phyloP scores from a whole-genome alignment of 768 basidiomycete species.

The Russula virescens region DNA sequence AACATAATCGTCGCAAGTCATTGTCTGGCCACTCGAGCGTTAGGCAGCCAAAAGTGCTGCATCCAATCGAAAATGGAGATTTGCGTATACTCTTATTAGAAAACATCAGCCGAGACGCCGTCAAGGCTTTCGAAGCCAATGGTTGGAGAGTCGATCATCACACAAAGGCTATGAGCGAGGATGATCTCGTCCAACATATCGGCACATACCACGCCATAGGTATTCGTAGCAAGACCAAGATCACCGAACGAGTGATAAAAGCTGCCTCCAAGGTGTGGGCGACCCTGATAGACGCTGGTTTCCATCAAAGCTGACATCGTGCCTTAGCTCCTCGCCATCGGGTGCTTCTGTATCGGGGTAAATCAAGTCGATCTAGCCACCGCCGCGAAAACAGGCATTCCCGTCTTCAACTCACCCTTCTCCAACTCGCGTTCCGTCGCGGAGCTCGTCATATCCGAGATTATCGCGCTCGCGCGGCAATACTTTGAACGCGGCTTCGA shows the following conservation, averaged over 20 bases:
- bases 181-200: constrained; percentile 82
- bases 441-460: constrained; percentile 92
- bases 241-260: constrained; percentile 84
- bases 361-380: constrained; percentile 92
- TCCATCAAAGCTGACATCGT: neutral
- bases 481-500: constrained; percentile 85
- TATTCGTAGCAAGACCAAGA: constrained; percentile 96
- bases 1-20: constrained; percentile 27
- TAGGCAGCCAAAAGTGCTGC: constrained; percentile 63
- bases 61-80: constrained; percentile 76
- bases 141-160: constrained; percentile 92
- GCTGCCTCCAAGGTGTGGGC: constrained; percentile 69
- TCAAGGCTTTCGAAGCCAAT: constrained; percentile 66
- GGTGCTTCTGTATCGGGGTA: constrained; percentile 99
- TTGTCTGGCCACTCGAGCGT: constrained; percentile 29
- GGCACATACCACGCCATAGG: constrained; percentile 89
- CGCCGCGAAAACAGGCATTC: constrained; percentile 83
- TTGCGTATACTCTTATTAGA: constrained; percentile 83
- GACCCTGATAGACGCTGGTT: neutral
- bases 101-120: constrained; percentile 91
- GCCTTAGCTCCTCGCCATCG: constrained; percentile 82
- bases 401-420: constrained; percentile 99
- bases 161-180: constrained; percentile 82
- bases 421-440: constrained; percentile 99
- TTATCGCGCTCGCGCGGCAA: constrained; percentile 92